phyloP scores from a whole-genome alignment of 176 grass and related monocot genomes.

The Oryza coarctata region DNA sequence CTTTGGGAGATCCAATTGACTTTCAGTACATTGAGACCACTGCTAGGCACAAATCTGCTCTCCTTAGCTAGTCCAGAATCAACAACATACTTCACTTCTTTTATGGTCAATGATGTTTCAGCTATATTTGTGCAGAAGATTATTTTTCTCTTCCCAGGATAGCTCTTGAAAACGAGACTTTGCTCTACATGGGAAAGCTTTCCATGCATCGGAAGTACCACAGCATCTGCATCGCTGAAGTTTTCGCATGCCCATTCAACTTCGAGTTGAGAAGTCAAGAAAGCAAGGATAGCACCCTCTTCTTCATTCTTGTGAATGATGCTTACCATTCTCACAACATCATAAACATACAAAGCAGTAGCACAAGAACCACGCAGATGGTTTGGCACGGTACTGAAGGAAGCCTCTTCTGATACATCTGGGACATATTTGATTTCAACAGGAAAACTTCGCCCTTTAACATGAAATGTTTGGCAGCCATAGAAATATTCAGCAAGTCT shows the following conservation, averaged over 20 bases:
- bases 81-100: constrained; percentile 81
- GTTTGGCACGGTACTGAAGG: constrained; percentile 33
- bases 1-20: constrained; percentile 81
- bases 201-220: constrained; percentile 87
- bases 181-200: constrained; percentile 84
- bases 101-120: constrained; percentile 90
- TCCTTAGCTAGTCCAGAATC: constrained; percentile 93
- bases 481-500: constrained; percentile 84
- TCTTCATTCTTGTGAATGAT: constrained; percentile 76
- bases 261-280: constrained; percentile 91
- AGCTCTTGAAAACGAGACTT: constrained; percentile 73
- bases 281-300: constrained; percentile 85
- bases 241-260: constrained; percentile 91
- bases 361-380: constrained; percentile 29
- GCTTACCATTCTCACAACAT: constrained; percentile 71
- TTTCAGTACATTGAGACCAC: constrained; percentile 80
- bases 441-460: constrained; percentile 78
- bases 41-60: constrained; percentile 68
- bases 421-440: constrained; percentile 89
- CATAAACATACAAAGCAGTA: constrained; percentile 70
- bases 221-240: constrained; percentile 56
- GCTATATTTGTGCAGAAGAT: constrained; percentile 95
- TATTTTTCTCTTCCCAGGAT: constrained; percentile 80
- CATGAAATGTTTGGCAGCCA: constrained; percentile 61
- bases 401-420: constrained; percentile 42